Base-by-base conservation (phyloP, 1,139 yeast genomes). In the Blastobotrys ciferrii region DNA sequence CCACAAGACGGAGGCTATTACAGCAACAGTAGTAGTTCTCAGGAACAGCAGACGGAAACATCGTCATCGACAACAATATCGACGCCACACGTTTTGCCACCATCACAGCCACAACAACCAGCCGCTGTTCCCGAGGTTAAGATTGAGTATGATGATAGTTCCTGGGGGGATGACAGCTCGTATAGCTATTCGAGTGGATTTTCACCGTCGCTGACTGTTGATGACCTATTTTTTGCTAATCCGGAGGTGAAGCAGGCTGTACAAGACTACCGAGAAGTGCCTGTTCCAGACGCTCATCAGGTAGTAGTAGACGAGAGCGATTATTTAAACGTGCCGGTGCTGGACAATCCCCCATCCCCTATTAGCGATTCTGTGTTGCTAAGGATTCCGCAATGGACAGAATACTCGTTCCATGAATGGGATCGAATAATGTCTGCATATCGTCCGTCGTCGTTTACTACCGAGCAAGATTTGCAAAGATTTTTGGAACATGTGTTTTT, bases 351-450 rank as follows among this genome's bases (percentile, higher is more conserved):
- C 2, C 40, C 45, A 12, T 47, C 50, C 14, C 51, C 55, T 2
- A 28, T 53, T 7, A 45, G 50, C 17, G 52, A 48, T n/a, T 41
- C 45, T 17, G 51, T 48, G 4, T 45, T 53, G 31, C 12, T 33
- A 31, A 48, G 46, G 20, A 48, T 53, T 4, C 57, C 57, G 2
- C 37, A 42, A 31, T 52, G 55, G 55, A 50, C 55, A 17, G 55
- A 53, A 20, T 52, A 48, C 17, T 43, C 50, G 18, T 23, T 23
- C 13, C 48, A 50, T 3, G 54, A 51, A 32, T 53, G 57, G 57
- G 44, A 36, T 14, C 51, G 57, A 36, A 48, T 53, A 32, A 53
- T 53, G 57, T 48, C 50, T 23, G 57, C 54, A 6, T 53, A 53
- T 38, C 42, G 57, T 12, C 57, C 57, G 20, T 48, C 52, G 9